A percentile compares a stretch with the other conserved stretches of the same genome.
Evolutionary conservation across 2,329 filamentous ascomycete species (phyloP).

Genomic region (Diaporthe sp.): DNA sequence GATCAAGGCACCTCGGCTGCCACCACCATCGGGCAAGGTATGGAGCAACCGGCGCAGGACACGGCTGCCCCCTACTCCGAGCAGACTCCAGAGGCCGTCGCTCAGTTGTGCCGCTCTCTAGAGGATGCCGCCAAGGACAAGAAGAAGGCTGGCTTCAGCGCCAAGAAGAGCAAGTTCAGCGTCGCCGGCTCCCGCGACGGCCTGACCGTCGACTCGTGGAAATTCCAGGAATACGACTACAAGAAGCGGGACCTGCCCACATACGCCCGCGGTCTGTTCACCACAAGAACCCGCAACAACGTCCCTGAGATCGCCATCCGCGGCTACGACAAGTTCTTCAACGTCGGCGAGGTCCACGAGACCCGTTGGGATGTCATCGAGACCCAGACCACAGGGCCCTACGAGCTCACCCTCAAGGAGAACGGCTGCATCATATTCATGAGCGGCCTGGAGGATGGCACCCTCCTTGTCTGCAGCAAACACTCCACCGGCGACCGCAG

Average conservation of each 20-base stretch:
- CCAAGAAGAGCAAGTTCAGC: slow-evolving; percentile 83
- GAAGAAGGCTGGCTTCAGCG: slow-evolving; percentile 73
- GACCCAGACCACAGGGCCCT: slow-evolving; percentile 82
- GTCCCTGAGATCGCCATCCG: slow-evolving; percentile 84
- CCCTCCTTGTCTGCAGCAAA: slow-evolving; percentile 97
- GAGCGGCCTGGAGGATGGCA: slow-evolving; percentile 88
- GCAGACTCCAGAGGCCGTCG: slow-evolving; percentile 78
- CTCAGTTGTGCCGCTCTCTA: slow-evolving; percentile 74
- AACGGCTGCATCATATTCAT: slow-evolving; percentile 99
- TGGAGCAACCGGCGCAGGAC: slow-evolving; percentile 31
- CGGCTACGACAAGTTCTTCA: slow-evolving; percentile 99
- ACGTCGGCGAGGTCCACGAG: slow-evolving; percentile 82
- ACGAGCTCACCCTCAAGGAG: slow-evolving; percentile 96
- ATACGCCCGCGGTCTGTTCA: slow-evolving; percentile 94
- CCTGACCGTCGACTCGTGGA: slow-evolving; percentile 88
- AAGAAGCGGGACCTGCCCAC: slow-evolving; percentile 88
- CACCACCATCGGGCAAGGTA: background rate
- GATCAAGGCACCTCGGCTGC: background rate
- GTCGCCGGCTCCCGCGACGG: slow-evolving; percentile 73
- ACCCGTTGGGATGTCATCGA: slow-evolving; percentile 88
- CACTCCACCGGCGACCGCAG: slow-evolving; percentile 89
- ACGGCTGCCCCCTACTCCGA: slow-evolving; percentile 70
- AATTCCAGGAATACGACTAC: slow-evolving; percentile 95
- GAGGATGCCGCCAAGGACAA: slow-evolving; percentile 68
- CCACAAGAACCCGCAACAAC: slow-evolving; percentile 75